These are phyloP conservation scores for Periglandula ipomoeae DNA, from an alignment of 2,329 filamentous ascomycete species.

Conservation along the genomic window DNA sequence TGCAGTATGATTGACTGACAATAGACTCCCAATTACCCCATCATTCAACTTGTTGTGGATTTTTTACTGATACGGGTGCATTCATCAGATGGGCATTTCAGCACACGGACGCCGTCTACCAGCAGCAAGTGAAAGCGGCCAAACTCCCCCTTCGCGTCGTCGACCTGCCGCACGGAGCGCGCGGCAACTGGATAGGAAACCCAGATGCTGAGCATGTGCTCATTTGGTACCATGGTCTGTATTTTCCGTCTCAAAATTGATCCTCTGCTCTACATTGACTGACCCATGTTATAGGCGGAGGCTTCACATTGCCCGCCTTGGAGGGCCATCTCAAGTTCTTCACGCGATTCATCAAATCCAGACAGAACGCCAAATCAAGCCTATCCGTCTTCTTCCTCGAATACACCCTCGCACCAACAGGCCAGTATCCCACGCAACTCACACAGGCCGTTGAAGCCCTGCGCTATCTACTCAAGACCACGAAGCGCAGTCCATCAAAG, in stretches of 20 bases:
- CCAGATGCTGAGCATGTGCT: conserved; percentile 11
- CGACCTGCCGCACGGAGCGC: conserved; percentile 10
- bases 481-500: conserved; percentile 4
- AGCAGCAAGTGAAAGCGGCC: conserved; percentile 6
- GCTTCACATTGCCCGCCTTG: conserved; percentile 12
- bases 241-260: neutral
- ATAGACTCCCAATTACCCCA: too few relatives aligned
- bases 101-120: conserved; percentile 9
- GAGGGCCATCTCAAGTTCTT: conserved; percentile 11
- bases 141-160: conserved; percentile 7
- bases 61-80: too few relatives aligned
- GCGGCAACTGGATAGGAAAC: conserved; percentile 15
- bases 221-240: conserved; percentile 15
- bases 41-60: too few relatives aligned
- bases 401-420: conserved; percentile 12
- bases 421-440: conserved; percentile 14
- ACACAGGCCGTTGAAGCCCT: conserved; percentile 13
- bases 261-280: neutral
- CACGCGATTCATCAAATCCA: conserved; percentile 8
- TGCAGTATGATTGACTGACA: too few relatives aligned
- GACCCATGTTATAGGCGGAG: conserved; percentile 10
- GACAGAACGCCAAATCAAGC: conserved; percentile 5
- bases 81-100: conserved; percentile 11
- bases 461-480: conserved; percentile 9
- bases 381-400: conserved; percentile 13